Conservation (phyloP, 2,329 filamentous ascomycete species). For the Apiospora malaysiana region DNA sequence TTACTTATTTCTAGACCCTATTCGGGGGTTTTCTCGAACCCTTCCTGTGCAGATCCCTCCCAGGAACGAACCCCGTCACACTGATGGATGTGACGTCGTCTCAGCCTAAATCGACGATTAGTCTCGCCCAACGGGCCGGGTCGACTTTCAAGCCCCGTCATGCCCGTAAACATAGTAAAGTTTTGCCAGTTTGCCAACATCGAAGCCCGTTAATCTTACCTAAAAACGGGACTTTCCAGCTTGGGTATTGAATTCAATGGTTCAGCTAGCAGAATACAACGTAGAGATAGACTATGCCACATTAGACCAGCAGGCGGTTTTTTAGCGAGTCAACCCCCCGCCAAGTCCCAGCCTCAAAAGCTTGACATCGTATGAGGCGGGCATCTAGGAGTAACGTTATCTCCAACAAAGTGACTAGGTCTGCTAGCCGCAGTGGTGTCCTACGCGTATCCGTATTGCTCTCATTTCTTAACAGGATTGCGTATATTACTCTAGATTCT, state of each 20-base stretch:
- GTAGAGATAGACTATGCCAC: not conserved
- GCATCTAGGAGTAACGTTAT: not conserved
- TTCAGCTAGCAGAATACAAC: not conserved
- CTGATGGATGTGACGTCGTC: slow-evolving; percentile 8
- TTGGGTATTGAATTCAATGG: not conserved
- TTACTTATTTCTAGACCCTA: not conserved
- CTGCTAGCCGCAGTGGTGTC: not conserved
- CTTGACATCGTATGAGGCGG: not conserved
- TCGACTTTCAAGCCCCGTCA: not conserved
- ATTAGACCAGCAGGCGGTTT: not conserved
- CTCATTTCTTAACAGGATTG: not conserved
- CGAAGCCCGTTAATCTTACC: not conserved
- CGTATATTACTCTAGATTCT: slow-evolving; percentile 9
- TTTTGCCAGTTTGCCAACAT: not conserved
- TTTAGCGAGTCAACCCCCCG: not conserved
- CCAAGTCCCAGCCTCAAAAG: slow-evolving; percentile 1
- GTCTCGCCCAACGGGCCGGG: not conserved
- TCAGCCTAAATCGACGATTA: slow-evolving; percentile 14
- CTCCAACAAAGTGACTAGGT: not conserved
- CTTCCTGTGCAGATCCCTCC: not conserved
- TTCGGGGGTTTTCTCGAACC: not conserved
- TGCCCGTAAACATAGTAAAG: not conserved
- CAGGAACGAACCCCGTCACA: not conserved
- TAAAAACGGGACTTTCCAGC: not conserved
- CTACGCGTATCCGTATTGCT: not conserved